Base-by-base conservation (phyloP, 345 rosid species). In the Pugionium dolabratum region DNA sequence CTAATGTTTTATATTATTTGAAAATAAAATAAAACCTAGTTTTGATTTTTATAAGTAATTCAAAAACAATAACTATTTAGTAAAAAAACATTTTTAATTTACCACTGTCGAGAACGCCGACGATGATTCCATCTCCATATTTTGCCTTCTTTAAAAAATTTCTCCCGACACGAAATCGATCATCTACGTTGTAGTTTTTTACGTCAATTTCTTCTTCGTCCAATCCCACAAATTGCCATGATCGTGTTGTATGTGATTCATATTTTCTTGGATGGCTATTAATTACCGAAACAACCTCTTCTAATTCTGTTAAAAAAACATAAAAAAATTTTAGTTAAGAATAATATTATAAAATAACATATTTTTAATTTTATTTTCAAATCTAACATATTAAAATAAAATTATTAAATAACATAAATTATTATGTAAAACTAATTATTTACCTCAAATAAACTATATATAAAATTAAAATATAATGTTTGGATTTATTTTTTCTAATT, bases 31-130 rank as follows among this genome's bases (percentile, higher is more conserved):
- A 9, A 1, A 27, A 54, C 8, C 27, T 41, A 42, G 2, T 9
- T 59, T 50, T 10, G 49, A 30, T 29, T 62, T 18, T 7, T 45
- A 7, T 53, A 18, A 45, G 45, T 1, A 47, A 62, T 34, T 9
- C 25, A 56, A 71, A 71, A 56, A 28, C 34, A 59, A 42, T 42
- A 42, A 33, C 41, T 37, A 72, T 41, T 42, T 42, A 64, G 27
- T 58, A 0, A 58, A 40, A 7, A 41, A 9, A 50, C 43, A 66
- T 71, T 47, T 5, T 53, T 40, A 11, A 75, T 52, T 75, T 77
- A 92, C 98, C 98, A 70, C 80, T 89, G 64, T 92, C 98, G 34
- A 92, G 7, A 9, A 92, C 60, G 31, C 98, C 98, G 46, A 92
- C 84, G 32, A 89, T 81, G 61, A 85, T 70, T 33, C 78, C 73